Evolutionary conservation across 2,329 filamentous ascomycete species (phyloP), one percentile per base, ranked within the genome.

Genomic region (Aspergillus uvarum): DNA sequence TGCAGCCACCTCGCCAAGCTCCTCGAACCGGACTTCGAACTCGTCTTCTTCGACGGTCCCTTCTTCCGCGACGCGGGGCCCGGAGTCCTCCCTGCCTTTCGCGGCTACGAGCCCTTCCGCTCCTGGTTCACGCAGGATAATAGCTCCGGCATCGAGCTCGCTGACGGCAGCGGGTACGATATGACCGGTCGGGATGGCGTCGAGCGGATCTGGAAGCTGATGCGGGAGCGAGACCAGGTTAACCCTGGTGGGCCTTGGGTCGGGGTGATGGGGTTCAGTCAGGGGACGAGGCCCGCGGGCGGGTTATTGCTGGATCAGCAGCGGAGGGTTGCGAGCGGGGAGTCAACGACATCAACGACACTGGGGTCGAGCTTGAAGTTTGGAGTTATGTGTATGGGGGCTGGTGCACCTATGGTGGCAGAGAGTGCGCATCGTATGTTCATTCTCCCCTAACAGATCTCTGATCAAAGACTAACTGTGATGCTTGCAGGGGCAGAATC

Each of bases 291-390:
- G 1, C 21, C 65, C 5, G 65, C 59, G 3, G 61, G 65, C 0
- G 67, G 67, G 5, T 38, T 68, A 10, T 58, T 68, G 31, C 42
- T 67, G 21, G 65, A 67, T 54, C 65, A 68, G 52, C 67, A 68
- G 51, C 50, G 61, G 51, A 54, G 67, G 31, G 51, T 51, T 6
- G 12, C 52, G 32, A 57, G 58, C 22, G 38, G 58, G 8, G 38
- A 49, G 11, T 19, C 11, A 31, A 26, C 21, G 14, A 24, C 4
- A n/a, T 29, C 26, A 24, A 31, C 8, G 32, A 44, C 21, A 59
- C 59, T 1, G 7, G 42, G 14, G 16, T 3, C 14, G 48, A 29
- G 22, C 10, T n/a, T 68, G 44, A 51, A 32, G 26, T 68, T 68
- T 38, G 67, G 67, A 12, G 59, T 68, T 24, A 11, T 61, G 5